Base-by-base conservation (phyloP, 78 protist species). In the Dictyostelium discoideum region DNA sequence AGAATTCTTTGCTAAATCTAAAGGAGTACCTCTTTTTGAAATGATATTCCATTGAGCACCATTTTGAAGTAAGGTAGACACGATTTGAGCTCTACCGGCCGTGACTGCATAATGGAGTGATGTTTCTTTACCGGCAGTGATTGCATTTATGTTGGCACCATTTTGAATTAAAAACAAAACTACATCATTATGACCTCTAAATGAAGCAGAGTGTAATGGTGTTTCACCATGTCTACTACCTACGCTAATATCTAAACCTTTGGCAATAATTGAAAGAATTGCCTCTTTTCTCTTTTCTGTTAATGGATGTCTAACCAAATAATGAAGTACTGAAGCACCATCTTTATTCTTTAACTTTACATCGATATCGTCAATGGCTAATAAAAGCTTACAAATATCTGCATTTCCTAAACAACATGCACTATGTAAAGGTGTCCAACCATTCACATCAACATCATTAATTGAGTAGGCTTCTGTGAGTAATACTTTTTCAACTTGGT, bases 1-100 rank as follows among this genome's bases (percentile, higher is more conserved):
- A 0, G 78, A 60, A n/a, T 90, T 80, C 40, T 37, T 63, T 22
- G 95, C 95, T 9, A 90, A 42, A 10, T 80, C 87, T 5, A 90
- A 69, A n/a, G 95, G 89, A 8, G 95, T 90, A 82, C 95, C 95
- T 54, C 95, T 63, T 37, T 90, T 90, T 20, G 95, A 90, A 2
- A 37, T n/a, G 14, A 90, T 80, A 22, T 90, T 90, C 39, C 60
- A 39, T 11, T 29, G 37, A 2, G 95, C 95, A 54, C 88, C 88
- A n/a, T 32, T n/a, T 42, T 32, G 29, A 5, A 90, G 54, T 13
- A 90, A 54, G 10, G 87, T 82, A 5, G 81, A 57, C 0, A 90
- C 95, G 14, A 81, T 48, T 7, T 50, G 18, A 11, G 85, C 60
- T 11, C 77, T 13, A 48, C 88, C 87, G 2, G 84, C 84, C 7